Evolutionary conservation across 2,329 filamentous ascomycete genomes (phyloP), one percentile per base, ranked within the genome.

Genomic region (Paecilomyces dactylethromorphus): DNA sequence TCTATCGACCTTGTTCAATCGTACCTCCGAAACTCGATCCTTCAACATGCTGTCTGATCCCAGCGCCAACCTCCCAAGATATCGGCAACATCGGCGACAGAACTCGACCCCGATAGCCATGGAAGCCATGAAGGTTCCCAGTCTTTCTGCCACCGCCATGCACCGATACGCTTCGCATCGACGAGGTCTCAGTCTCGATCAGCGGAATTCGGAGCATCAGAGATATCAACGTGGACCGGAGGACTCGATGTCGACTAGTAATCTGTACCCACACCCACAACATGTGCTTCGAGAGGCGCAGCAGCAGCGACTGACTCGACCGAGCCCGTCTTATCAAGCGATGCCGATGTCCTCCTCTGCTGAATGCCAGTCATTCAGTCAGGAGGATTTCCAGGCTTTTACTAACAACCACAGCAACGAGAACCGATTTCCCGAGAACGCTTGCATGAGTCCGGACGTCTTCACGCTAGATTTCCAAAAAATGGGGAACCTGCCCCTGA

Each of bases 241-340:
- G 76, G 80, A 75, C 79, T 78, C 83, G 62, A 82, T 79, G 78
- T 84, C 78, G 74, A 81, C 79, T 73, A 74, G 78, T 81, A 79
- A 79, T 83, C 77, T 80, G 80, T 62, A 67, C 70, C 80, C 78
- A 76, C 75, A 83, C 79, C 79, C 80, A 84, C 89, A 92, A 84
- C 88, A 91, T 84, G 83, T 86, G 79, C 84, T 91, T 87, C 89
- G 88, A 88, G 89, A 90, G 90, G 84, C 88, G 87, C 91, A 93
- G 85, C 86, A 90, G 87, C 90, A 92, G 82, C 86, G 85, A 84
- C 84, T 86, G 84, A 84, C 85, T 84, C 87, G 89, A 86, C 88
- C 88, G 85, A 87, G 88, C 84, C 82, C 76, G 70, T 74, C 78
- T 61, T 53, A 64, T 53, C 71, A 74, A 62, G 69, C 67, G 11